A percentile compares a stretch with the other conserved stretches of the same genome.
Evolutionary conservation across 768 basidiomycete species (phyloP).

Genomic region (Naganishia kalamii): DNA sequence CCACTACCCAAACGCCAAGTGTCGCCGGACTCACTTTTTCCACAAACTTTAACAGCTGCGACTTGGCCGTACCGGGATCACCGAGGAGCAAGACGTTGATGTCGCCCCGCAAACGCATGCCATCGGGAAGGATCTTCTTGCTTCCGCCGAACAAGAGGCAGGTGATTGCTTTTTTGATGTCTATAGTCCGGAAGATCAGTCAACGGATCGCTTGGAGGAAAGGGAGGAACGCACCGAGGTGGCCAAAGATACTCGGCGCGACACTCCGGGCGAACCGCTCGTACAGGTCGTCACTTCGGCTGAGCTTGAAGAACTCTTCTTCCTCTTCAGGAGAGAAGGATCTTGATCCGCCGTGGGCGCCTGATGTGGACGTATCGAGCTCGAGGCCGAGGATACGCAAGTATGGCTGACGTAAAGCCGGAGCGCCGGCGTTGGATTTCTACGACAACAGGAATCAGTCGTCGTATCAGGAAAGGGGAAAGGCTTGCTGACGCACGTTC

Average conservation of each 20-base stretch:
- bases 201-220: background rate
- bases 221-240: constrained; percentile 59
- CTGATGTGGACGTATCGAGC: constrained; percentile 68
- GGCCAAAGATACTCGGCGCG: constrained; percentile 94
- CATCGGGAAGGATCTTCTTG: constrained; percentile 93
- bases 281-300: constrained; percentile 79
- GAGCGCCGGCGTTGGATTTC: constrained; percentile 59
- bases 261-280: constrained; percentile 90
- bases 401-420: constrained; percentile 88
- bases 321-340: constrained; percentile 88
- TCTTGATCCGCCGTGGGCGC: constrained; percentile 68
- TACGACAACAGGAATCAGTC: background rate
- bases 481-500: constrained; percentile 53
- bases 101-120: constrained; percentile 92
- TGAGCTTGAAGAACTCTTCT: constrained; percentile 89
- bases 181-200: constrained; percentile 49
- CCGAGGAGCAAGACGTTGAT: constrained; percentile 95
- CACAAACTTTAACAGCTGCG: constrained; percentile 94
- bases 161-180: constrained; percentile 96
- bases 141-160: constrained; percentile 96
- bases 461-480: background rate
- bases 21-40: constrained; percentile 70
- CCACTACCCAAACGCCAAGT: no score
- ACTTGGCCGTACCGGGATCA: constrained; percentile 97
- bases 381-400: constrained; percentile 89